Conservation (phyloP, 805 yeast species). For the Schizosaccharomyces lindneri region DNA sequence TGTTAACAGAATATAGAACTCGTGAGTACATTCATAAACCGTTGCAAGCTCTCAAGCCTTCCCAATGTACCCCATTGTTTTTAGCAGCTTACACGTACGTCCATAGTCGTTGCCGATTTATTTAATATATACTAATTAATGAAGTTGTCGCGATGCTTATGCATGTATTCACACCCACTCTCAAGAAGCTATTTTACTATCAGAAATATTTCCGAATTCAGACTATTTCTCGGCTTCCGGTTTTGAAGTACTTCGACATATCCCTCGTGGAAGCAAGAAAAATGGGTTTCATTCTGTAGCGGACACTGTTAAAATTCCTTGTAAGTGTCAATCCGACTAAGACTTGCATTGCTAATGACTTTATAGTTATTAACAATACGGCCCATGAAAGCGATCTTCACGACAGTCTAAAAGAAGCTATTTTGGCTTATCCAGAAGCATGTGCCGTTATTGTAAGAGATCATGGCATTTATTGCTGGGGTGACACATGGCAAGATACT, state of each 20-base stretch:
- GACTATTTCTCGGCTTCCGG: background rate
- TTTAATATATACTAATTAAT: no score
- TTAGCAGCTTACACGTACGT: conserved; percentile 31
- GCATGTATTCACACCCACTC: conserved; percentile 93
- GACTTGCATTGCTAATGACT: conserved; percentile 39
- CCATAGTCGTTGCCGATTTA: no score
- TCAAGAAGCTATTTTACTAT: conserved; percentile 17
- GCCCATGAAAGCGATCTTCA: conserved; percentile 71
- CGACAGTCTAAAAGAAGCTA: conserved; percentile 36
- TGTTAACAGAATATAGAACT: conserved; percentile 19
- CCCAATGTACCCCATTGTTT: conserved; percentile 82
- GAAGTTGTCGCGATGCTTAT: conserved; percentile 38
- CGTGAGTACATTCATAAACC: conserved; percentile 37
- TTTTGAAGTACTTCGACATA: background rate
- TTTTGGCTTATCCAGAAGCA: conserved; percentile 45
- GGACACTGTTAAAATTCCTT: background rate
- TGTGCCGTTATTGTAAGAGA: conserved; percentile 76
- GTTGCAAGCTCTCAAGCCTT: conserved; percentile 37
- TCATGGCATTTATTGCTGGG: conserved; percentile 96
- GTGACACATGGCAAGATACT: conserved; percentile 75
- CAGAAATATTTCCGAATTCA: background rate
- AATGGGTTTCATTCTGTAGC: background rate
- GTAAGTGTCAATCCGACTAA: conserved; percentile 50
- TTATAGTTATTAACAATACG: conserved; percentile 72
- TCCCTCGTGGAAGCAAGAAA: background rate